Evolutionary conservation across 768 basidiomycete species (phyloP), one percentile per base, ranked within the genome.

Genomic region (Pulveroboletus frians): DNA sequence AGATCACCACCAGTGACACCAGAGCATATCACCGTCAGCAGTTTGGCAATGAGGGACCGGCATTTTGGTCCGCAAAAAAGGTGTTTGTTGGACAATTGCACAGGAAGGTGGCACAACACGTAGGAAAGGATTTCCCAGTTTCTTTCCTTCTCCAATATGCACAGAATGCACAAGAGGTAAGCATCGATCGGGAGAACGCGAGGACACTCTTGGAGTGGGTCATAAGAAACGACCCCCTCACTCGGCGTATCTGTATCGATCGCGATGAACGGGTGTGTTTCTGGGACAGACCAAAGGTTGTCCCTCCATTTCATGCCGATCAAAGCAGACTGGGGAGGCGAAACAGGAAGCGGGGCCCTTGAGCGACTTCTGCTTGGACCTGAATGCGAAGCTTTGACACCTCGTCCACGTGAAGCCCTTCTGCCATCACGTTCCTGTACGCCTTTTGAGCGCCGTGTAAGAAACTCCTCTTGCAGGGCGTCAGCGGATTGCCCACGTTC

Each of bases 111-210:
- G 61, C 88, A 92, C 5, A 99, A 75, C 5, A 93, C 74, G 60
- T 96, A 98, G 2, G 92, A 92, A 10, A 96, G 75, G 35, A 98
- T 74, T 50, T 98, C 96, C 94, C 95, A 98, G 53, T 84, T 89
- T 39, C 74, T 78, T 59, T 93, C 92, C 36, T 74, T 73, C 49
- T 84, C 79, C 35, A 98, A 67, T 52, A 96, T 76, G 3, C 70
- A 71, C 44, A 82, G 70, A 39, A 98, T 58, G 13, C 75, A 75
- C 9, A 61, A 58, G 5, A 98, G 74, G 62, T 95, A 93, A 39
- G 73, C 64, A 5, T 92, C 92, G 5, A 92, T 73, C 1, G 85
- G 87, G 2, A 99, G 71, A 50, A 85, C 73, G 11, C 74, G 62
- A 27, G 65, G 54, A 9, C 66, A 66, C 27, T 71, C 72, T 26